Conservation (phyloP, 192 early-diverging fungal genomes). For the Coemansia sp. region DNA sequence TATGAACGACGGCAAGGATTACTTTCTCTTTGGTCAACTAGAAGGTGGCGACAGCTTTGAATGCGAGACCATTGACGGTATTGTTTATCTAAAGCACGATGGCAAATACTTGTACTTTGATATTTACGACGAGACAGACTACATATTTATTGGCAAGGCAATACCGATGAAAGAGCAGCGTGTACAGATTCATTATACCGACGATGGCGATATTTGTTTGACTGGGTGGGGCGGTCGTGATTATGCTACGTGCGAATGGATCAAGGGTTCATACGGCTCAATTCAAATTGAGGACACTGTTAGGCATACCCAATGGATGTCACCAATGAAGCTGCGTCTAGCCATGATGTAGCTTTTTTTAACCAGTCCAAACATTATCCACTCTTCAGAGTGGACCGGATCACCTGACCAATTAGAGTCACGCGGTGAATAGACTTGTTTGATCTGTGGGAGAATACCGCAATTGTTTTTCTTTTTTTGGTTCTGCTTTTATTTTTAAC, state of each 20-base stretch:
- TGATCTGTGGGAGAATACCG: too few relatives aligned
- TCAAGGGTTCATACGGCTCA: conserved; percentile 1
- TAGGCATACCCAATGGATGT: too few relatives aligned
- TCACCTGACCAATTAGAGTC: too few relatives aligned
- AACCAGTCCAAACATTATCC: too few relatives aligned
- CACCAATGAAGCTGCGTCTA: conserved; percentile 3
- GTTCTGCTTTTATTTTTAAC: not conserved
- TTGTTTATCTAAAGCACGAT: conserved; percentile 2
- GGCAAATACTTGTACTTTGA: not conserved
- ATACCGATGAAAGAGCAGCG: conserved; percentile 5
- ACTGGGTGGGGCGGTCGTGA: not conserved
- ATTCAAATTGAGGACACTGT: not conserved
- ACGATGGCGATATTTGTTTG: conserved; percentile 1
- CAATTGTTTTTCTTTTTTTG: too few relatives aligned
- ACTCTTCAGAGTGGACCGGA: too few relatives aligned
- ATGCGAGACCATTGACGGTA: conserved; percentile 4
- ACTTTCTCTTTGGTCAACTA: not conserved
- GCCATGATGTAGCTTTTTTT: not conserved
- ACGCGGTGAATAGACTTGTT: too few relatives aligned
- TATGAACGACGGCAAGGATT: not conserved
- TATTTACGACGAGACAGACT: not conserved
- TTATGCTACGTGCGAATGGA: conserved; percentile 3
- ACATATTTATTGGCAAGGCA: not conserved
- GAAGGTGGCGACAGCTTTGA: not conserved
- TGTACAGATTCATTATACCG: conserved; percentile 8